phyloP scores from a whole-genome alignment of 441 rosid genomes.

The Adansonia madagascariensis region DNA sequence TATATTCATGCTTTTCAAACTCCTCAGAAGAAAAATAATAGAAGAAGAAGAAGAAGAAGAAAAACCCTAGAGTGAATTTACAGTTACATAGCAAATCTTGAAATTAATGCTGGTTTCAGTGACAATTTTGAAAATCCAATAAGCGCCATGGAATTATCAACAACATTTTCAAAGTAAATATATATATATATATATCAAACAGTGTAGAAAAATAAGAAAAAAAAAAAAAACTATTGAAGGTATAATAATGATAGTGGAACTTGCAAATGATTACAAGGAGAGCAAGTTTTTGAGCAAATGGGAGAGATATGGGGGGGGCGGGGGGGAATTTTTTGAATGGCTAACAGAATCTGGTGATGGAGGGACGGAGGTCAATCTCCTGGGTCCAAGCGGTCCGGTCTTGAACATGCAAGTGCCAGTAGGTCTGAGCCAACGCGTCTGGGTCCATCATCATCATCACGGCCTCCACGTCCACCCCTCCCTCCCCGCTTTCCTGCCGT shows the following conservation, averaged over 20 bases:
- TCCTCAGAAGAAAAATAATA: not conserved
- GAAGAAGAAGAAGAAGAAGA: not conserved
- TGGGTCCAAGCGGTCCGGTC: slow-evolving; percentile 89
- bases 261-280: not conserved
- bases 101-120: not conserved
- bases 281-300: not conserved
- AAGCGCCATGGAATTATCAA: not conserved
- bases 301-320: too few relatives aligned
- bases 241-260: not conserved
- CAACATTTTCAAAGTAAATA: not conserved
- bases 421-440: slow-evolving; percentile 80
- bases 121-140: not conserved
- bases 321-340: not conserved
- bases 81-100: not conserved
- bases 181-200: not conserved
- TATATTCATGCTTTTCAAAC: not conserved
- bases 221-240: not conserved
- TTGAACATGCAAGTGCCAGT: slow-evolving; percentile 89
- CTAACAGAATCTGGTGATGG: slow-evolving; percentile 42
- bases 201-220: not conserved
- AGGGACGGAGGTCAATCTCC: slow-evolving; percentile 83
- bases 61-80: not conserved
- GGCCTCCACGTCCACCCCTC: slow-evolving; percentile 29
- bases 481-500: slow-evolving; percentile 38
- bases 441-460: slow-evolving; percentile 65